These are phyloP conservation scores for Penicillium corylophilum DNA, from an alignment of 2,329 filamentous ascomycete genomes.

Conservation along the genomic window DNA sequence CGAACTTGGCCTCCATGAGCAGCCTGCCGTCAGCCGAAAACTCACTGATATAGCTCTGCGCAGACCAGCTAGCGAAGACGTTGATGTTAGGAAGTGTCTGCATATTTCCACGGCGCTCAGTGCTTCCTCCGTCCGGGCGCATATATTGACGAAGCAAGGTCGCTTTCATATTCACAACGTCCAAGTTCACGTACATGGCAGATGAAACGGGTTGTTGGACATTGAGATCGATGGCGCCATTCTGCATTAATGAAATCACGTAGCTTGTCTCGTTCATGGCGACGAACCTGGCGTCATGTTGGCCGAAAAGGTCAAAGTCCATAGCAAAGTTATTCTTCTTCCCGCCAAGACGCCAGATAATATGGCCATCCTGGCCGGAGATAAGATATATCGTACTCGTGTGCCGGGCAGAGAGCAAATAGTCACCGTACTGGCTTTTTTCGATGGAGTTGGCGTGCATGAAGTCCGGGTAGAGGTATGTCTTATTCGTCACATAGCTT, in stretches of 20 bases:
- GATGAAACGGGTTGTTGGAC: background rate
- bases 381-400: slow-evolving; percentile 27
- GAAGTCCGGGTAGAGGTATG: slow-evolving; percentile 1
- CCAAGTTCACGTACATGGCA: slow-evolving; percentile 3
- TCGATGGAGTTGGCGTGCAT: slow-evolving; percentile 28
- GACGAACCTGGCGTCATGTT: slow-evolving; percentile 28
- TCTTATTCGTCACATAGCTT: background rate
- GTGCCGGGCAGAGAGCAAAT: slow-evolving; percentile 27
- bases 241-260: slow-evolving; percentile 27
- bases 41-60: slow-evolving; percentile 7
- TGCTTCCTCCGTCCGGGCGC: slow-evolving; percentile 8
- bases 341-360: slow-evolving; percentile 30
- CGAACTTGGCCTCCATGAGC: slow-evolving; percentile 10
- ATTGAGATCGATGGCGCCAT: slow-evolving; percentile 15
- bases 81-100: slow-evolving; percentile 9
- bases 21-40: slow-evolving; percentile 2
- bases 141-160: slow-evolving; percentile 4
- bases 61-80: slow-evolving; percentile 1
- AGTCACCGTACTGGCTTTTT: slow-evolving; percentile 27
- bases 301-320: slow-evolving; percentile 25
- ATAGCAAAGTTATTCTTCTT: slow-evolving; percentile 18
- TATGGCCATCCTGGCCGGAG: slow-evolving; percentile 20
- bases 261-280: slow-evolving; percentile 19
- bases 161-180: slow-evolving; percentile 7
- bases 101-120: slow-evolving; percentile 5